Evolutionary conservation across 441 rosid genomes (phyloP), one percentile per base, ranked within the genome.

Genomic region (Erodium texanum): DNA sequence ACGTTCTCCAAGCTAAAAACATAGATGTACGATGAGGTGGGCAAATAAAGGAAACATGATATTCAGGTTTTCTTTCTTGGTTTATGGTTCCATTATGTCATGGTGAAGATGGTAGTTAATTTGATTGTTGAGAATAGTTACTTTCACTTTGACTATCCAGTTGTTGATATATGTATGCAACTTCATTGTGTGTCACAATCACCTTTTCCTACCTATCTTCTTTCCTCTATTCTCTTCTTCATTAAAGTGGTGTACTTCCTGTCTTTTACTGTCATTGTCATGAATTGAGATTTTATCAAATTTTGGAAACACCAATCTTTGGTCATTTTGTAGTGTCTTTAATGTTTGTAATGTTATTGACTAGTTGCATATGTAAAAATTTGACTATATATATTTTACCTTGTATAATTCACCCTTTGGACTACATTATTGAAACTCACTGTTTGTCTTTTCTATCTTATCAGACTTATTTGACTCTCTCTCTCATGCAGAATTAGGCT

Each of bases 401-500:
- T n/a, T n/a, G n/a, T n/a, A n/a, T n/a, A n/a, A n/a, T n/a, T 12
- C 2, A n/a, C 15, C 59, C 59, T 52, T n/a, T 52, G 59, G 59
- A 52, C 59, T n/a, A 52, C 19, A n/a, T 52, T 52, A 22, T 52
- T 52, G 23, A 52, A 52, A 52, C 23, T n/a, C 20, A 52, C 19
- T 52, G 59, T 18, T 15, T 54, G 15, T 61, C 22, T 32, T 24
- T 75, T 18, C 0, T 41, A 23, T 70, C 18, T 38, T 73, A 24
- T 64, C 48, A 20, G 18, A 20, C 32, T 27, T 12, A 38, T n/a
- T 38, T 67, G 24, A 70, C 18, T 62, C 41, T 23, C 19, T 29
- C 11, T 70, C 22, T 24, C 66, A 6, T 81, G 73, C 92, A 93
- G 97, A 69, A 74, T 82, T 69, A 86, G 97, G 83, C 81, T 93